These are phyloP conservation scores for Nicotiana tabacum DNA, from an alignment of 257 asterid species.

Conservation along the genomic window DNA sequence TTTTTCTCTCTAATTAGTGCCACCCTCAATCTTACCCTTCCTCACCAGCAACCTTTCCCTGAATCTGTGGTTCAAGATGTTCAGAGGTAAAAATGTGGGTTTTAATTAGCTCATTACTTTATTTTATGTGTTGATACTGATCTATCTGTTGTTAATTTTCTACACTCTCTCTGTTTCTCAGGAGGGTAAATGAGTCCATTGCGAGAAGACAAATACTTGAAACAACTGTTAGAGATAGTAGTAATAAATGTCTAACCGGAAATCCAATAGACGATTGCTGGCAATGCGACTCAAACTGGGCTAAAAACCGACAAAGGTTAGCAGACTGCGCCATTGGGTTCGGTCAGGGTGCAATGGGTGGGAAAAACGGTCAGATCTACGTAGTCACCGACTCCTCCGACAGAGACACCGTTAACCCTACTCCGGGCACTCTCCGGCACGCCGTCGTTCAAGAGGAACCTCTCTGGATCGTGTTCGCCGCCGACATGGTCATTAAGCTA, in stretches of 20 bases:
- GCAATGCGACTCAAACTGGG: conserved; percentile 25
- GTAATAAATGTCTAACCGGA: conserved; percentile 12
- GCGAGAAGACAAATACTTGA: neutral
- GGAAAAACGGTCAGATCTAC: conserved; percentile 20
- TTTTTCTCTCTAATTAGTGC: conserved; percentile 19
- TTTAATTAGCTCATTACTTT: neutral
- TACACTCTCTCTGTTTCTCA: neutral
- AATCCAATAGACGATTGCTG: conserved; percentile 26
- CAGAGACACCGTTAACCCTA: conserved; percentile 20
- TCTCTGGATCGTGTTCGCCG: conserved; percentile 20
- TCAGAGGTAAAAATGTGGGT: conserved; percentile 29
- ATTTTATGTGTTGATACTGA: neutral
- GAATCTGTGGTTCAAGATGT: conserved; percentile 40
- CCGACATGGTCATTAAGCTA: conserved; percentile 5
- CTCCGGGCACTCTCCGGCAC: conserved; percentile 27
- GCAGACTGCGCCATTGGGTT: conserved; percentile 28
- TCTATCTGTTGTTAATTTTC: neutral
- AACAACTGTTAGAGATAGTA: neutral
- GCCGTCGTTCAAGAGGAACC: conserved; percentile 26
- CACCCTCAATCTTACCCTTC: conserved; percentile 36
- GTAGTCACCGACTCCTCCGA: conserved; percentile 20
- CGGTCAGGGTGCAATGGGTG: conserved; percentile 22
- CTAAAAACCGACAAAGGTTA: conserved; percentile 13
- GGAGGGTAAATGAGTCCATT: conserved; percentile 13
- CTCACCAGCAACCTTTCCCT: conserved; percentile 45